phyloP scores from a whole-genome alignment of 208 protist species.

The Leishmania aethiopica region DNA sequence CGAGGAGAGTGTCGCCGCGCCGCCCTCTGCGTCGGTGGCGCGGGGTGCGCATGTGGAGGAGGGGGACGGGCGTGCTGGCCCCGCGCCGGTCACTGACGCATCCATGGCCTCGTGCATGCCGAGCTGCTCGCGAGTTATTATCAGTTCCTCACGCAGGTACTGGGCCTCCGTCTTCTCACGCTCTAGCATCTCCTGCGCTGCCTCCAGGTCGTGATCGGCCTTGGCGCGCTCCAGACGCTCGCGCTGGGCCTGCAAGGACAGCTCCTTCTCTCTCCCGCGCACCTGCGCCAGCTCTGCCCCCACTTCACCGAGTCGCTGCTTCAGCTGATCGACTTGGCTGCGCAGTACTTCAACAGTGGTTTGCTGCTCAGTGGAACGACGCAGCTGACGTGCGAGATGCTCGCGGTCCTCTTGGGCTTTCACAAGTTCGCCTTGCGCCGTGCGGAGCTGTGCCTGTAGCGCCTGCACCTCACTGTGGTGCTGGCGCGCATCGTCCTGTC shows the following conservation, averaged over 20 bases:
- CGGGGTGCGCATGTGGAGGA: neutral
- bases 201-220: conserved; percentile 38
- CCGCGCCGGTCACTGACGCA: neutral
- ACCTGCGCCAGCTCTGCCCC: conserved; percentile 48
- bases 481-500: conserved; percentile 40
- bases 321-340: conserved; percentile 51
- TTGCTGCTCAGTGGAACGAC: conserved; percentile 42
- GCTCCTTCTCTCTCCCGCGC: conserved; percentile 48
- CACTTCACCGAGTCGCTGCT: conserved; percentile 66
- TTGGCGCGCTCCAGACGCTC: conserved; percentile 41
- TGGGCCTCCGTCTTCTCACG: conserved; percentile 31
- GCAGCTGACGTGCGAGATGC: conserved; percentile 44
- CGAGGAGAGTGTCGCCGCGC: conserved; percentile 33
- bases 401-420: conserved; percentile 39
- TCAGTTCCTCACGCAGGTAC: conserved; percentile 50
- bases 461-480: conserved; percentile 41
- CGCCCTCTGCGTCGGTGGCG: conserved; percentile 6
- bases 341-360: conserved; percentile 51
- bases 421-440: conserved; percentile 31
- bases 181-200: conserved; percentile 22
- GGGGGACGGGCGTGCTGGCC: neutral
- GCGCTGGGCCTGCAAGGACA: conserved; percentile 37
- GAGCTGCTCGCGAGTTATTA: conserved; percentile 41
- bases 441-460: conserved; percentile 51
- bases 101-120: conserved; percentile 36